Base-by-base conservation (phyloP, 345 rosid genomes). In the Bretschneidera sinensis region DNA sequence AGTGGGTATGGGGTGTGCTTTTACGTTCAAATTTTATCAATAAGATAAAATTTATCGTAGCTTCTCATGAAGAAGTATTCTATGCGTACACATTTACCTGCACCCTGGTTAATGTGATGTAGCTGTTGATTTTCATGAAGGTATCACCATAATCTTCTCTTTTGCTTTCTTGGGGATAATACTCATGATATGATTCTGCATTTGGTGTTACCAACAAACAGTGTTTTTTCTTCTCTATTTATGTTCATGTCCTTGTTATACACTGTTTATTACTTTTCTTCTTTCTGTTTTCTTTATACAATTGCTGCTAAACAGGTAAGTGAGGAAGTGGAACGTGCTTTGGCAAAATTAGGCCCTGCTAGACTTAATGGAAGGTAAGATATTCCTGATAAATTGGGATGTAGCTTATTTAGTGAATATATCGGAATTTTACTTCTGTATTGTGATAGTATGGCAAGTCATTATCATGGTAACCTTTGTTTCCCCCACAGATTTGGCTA, bases 281-380 rank as follows among this genome's bases (percentile, higher is more conserved):
- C 21, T 48, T 22, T 57, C n/a, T 48, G 20, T 4, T 47, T n/a
- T 18, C 21, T n/a, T n/a, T n/a, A n/a, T 1, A 23, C 59, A 69
- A 51, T 64, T 69, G 25, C 45, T 55, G 17, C 17, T 64, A 73
- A 74, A 74, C 78, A 94, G 99, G 99, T 94, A n/a, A 94, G 99
- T 17, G 99, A 94, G 75, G 99, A 94, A 72, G 96, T 94, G 31
- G 99, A 94, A 72, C 97, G 99, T 64, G 99, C 99, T 75, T 83
- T 94, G 64, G 91, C 99, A 15, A 94, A 86, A 80, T 24, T 91
- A 67, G 99, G 88, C 23, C 95, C 97, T 71, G 80, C 99, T 61
- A 83, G 97, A 79, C 78, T 91, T 68, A 82, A 65, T 76, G 92
- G 95, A 79, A 81, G 92, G 99, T 88, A 58, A 50, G n/a, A n/a